phyloP scores from a whole-genome alignment of 495 filamentous ascomycete species.

The Daldinia decipiens region DNA sequence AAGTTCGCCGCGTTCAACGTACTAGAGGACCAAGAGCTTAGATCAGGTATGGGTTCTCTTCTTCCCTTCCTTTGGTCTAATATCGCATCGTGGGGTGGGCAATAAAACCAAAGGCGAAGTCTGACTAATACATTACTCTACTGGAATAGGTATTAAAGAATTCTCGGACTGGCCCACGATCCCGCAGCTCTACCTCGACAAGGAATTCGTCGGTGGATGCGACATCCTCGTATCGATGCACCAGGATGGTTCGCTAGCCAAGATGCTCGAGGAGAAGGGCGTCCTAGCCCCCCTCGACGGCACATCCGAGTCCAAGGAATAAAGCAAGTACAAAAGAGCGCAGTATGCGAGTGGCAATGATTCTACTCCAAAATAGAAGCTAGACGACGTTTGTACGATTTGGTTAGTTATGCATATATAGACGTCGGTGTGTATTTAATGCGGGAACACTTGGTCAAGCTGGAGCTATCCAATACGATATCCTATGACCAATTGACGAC shows the following conservation, averaged over 20 bases:
- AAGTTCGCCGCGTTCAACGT: slow-evolving; percentile 99
- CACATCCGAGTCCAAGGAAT: slow-evolving; percentile 26
- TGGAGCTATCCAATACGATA: not conserved
- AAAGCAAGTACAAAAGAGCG: not conserved
- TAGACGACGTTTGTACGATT: slow-evolving; percentile 12
- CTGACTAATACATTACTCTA: slow-evolving; percentile 17
- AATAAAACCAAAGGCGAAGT: not conserved
- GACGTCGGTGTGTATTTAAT: slow-evolving; percentile 1
- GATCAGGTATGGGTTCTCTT: slow-evolving; percentile 70
- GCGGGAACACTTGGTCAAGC: not conserved
- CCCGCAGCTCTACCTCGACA: slow-evolving; percentile 92
- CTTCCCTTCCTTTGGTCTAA: not conserved
- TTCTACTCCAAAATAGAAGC: not conserved
- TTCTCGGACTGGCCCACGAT: slow-evolving; percentile 99
- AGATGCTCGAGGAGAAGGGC: slow-evolving; percentile 87
- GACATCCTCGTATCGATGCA: slow-evolving; percentile 98
- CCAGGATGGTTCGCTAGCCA: slow-evolving; percentile 92
- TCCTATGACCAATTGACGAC: not conserved
- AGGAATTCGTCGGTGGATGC: slow-evolving; percentile 96
- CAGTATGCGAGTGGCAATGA: not conserved
- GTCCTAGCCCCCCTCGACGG: slow-evolving; percentile 66
- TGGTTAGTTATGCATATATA: not conserved
- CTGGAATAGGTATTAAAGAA: slow-evolving; percentile 85
- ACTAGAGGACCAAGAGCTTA: slow-evolving; percentile 85
- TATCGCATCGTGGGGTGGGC: not conserved